These are phyloP conservation scores for Cutaneotrichosporon dermatis DNA, from an alignment of 1,284 basidiomycete genomes.

Conservation along the genomic window DNA sequence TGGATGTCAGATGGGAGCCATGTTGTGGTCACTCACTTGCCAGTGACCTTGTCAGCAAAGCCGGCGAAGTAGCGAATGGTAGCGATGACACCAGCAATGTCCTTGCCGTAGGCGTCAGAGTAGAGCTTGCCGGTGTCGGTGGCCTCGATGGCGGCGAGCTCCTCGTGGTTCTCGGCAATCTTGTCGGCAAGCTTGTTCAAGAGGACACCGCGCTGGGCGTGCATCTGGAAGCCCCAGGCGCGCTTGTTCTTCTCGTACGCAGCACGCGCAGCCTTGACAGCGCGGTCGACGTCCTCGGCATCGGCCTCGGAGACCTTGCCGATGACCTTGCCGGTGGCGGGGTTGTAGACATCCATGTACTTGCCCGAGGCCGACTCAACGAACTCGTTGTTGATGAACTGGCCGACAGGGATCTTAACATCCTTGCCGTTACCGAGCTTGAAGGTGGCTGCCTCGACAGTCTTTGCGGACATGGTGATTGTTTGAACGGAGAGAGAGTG, in stretches of 20 bases:
- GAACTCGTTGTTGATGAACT: slow-evolving; percentile 39
- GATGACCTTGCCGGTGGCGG: slow-evolving; percentile 56
- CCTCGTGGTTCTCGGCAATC: slow-evolving; percentile 68
- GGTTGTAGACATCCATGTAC: slow-evolving; percentile 32
- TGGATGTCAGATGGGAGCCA: neutral
- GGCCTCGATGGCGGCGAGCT: slow-evolving; percentile 68
- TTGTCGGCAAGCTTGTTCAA: slow-evolving; percentile 83
- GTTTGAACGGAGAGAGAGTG: neutral
- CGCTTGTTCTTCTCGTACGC: slow-evolving; percentile 68
- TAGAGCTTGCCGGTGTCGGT: slow-evolving; percentile 82
- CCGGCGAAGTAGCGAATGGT: slow-evolving; percentile 60
- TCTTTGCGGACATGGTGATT: neutral
- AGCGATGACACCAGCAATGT: slow-evolving; percentile 73
- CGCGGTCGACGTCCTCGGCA: slow-evolving; percentile 67
- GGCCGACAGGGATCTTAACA: slow-evolving; percentile 12
- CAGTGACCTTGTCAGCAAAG: slow-evolving; percentile 66
- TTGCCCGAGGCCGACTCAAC: slow-evolving; percentile 23
- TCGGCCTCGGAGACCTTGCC: slow-evolving; percentile 34
- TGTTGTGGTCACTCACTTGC: slow-evolving; percentile 50
- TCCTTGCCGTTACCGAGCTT: slow-evolving; percentile 21
- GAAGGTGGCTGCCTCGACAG: slow-evolving; percentile 7
- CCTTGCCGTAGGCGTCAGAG: slow-evolving; percentile 69
- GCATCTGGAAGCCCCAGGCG: slow-evolving; percentile 58
- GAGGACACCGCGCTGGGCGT: slow-evolving; percentile 66
- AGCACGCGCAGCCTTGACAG: slow-evolving; percentile 75